These are phyloP conservation scores for Pythium dissimile DNA, from an alignment of 352 stramenopile species.

Conservation along the genomic window DNA sequence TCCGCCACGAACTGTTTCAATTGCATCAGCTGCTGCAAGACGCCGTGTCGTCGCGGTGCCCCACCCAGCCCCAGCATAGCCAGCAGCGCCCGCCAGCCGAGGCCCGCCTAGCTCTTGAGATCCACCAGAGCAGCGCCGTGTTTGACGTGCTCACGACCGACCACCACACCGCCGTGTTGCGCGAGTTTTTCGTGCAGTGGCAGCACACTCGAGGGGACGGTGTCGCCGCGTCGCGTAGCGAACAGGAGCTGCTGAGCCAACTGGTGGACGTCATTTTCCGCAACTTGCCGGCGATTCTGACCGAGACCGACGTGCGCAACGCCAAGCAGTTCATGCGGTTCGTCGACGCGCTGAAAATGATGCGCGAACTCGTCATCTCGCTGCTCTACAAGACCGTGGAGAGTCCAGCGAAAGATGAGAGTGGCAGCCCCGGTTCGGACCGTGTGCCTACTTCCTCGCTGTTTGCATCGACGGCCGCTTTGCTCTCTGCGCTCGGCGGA, in stretches of 20 bases:
- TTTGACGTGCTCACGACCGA: constrained; percentile 68
- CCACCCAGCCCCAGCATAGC: too few relatives aligned
- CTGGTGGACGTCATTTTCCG: constrained; percentile 68
- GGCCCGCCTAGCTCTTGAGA: not conserved
- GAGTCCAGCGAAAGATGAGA: not conserved
- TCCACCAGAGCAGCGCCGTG: constrained; percentile 28
- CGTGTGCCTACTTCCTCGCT: not conserved
- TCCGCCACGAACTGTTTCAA: constrained; percentile 61
- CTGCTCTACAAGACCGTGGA: constrained; percentile 44
- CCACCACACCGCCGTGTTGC: constrained; percentile 51
- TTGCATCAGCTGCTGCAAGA: constrained; percentile 68
- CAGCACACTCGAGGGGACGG: not conserved
- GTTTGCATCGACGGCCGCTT: constrained; percentile 8
- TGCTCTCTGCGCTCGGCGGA: not conserved
- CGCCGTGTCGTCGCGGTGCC: constrained; percentile 18
- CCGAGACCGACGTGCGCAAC: constrained; percentile 36
- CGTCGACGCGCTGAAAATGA: constrained; percentile 44
- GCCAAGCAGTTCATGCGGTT: constrained; percentile 54
- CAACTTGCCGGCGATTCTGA: constrained; percentile 49
- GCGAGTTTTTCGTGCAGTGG: constrained; percentile 64
- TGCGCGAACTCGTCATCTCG: constrained; percentile 47
- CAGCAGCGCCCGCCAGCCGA: not conserved
- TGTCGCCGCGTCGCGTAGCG: not conserved
- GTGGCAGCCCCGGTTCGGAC: not conserved
- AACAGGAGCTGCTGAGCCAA: constrained; percentile 42